phyloP scores from a whole-genome alignment of 805 yeast genomes.

The Candida anglica region DNA sequence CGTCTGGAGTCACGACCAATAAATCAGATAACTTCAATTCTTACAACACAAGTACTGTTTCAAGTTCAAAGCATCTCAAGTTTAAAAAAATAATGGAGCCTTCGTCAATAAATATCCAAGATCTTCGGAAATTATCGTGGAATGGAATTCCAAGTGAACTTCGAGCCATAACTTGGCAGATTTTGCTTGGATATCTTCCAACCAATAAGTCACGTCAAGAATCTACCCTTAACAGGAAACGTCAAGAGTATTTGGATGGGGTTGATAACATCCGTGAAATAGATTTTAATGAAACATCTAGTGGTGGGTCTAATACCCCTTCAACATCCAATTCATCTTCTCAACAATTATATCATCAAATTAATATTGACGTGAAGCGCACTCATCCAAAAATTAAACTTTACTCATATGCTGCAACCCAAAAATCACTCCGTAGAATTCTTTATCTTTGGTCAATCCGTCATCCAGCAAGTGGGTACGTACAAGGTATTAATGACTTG shows the following conservation, averaged over 20 bases:
- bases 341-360: slow-evolving; percentile 89
- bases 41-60: too few species aligned
- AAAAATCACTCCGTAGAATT: slow-evolving; percentile 73
- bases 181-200: slow-evolving; percentile 85
- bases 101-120: slow-evolving; percentile 58
- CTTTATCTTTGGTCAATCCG: slow-evolving; percentile 92
- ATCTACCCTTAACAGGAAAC: slow-evolving; percentile 66
- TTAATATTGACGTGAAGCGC: slow-evolving; percentile 89
- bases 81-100: slow-evolving; percentile 60
- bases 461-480: slow-evolving; percentile 97
- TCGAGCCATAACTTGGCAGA: slow-evolving; percentile 85
- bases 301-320: background rate
- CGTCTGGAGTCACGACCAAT: slow-evolving; percentile 3
- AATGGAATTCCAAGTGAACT: slow-evolving; percentile 84
- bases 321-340: too few species aligned
- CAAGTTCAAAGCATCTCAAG: slow-evolving; percentile 60
- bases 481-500: slow-evolving; percentile 93
- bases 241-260: slow-evolving; percentile 82
- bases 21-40: slow-evolving; percentile 42
- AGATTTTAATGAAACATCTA: too few species aligned
- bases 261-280: too few species aligned
- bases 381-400: slow-evolving; percentile 83
- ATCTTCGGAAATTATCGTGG: slow-evolving; percentile 82
- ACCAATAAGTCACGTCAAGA: slow-evolving; percentile 75
- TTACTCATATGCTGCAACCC: slow-evolving; percentile 67